Conservation (phyloP, 345 rosid genomes). For the Hirschfeldia incana region DNA sequence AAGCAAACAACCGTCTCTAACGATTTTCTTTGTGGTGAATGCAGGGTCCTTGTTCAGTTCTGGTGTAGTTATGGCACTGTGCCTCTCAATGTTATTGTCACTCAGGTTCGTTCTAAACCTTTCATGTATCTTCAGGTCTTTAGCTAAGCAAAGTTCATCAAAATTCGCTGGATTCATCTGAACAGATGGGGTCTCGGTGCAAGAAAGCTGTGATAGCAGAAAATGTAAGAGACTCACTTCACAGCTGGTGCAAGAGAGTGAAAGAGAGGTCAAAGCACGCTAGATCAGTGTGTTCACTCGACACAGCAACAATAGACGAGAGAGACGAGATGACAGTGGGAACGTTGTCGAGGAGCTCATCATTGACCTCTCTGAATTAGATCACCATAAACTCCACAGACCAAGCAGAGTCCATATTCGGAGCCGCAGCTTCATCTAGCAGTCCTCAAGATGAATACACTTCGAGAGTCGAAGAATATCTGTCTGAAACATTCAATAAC, state of each 20-base stretch:
- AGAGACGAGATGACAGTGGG: constrained; percentile 79
- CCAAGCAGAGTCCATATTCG: constrained; percentile 54
- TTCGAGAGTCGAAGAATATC: constrained; percentile 38
- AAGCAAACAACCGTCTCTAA: constrained; percentile 5
- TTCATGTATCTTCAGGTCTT: neutral
- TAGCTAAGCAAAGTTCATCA: neutral
- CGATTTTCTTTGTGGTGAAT: constrained; percentile 7
- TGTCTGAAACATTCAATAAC: neutral
- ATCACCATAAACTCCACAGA: constrained; percentile 54
- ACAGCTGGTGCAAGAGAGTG: constrained; percentile 92
- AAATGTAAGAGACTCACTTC: constrained; percentile 89
- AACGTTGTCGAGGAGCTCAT: constrained; percentile 70
- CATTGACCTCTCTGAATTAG: constrained; percentile 65
- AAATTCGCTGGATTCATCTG: neutral
- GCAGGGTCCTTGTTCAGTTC: constrained; percentile 85
- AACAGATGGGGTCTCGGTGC: constrained; percentile 76
- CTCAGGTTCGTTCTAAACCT: constrained; percentile 60
- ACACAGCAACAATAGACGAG: constrained; percentile 65
- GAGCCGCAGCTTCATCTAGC: constrained; percentile 34
- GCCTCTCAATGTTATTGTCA: constrained; percentile 78
- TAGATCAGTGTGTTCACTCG: constrained; percentile 81
- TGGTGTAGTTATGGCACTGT: constrained; percentile 97
- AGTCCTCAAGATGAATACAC: constrained; percentile 46
- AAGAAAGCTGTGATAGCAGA: constrained; percentile 84
- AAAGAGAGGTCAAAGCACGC: constrained; percentile 65